Evolutionary conservation across 257 asterid species (phyloP), one percentile per base, ranked within the genome.

Genomic region (Parsonsia alboflavescens): DNA sequence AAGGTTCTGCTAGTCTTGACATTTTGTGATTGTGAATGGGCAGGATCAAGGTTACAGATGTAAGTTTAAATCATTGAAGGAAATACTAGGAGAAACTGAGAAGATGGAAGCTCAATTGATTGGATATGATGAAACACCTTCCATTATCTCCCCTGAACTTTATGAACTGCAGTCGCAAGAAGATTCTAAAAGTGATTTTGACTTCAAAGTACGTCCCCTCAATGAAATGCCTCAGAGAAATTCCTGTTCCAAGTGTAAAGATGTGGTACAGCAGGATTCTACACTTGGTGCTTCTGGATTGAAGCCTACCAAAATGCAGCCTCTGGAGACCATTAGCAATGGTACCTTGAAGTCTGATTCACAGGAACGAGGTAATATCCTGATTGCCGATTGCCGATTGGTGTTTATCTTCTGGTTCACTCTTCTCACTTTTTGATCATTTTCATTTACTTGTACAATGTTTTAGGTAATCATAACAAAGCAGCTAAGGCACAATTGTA

Each of bases 11-110:
- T 22, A 13, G 42, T 65, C 26, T 5, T 65, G 66, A n/a, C 66
- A 36, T 49, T 19, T 73, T 33, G 64, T 44, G 52, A n/a, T 76
- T 74, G 70, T 80, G 73, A 54, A 70, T 75, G 66, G 80, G 80
- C 82, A 95, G 99, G 93, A 78, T 81, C 84, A 81, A 76, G 98
- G 98, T 78, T 85, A 87, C 84, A 85, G 75, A 78, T 74, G 83
- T 56, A 89, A 87, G 85, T 72, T 87, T 61, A 83, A 75, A 75
- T 72, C 96, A 26, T 82, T 95, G 59, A 87, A 84, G 74, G 93
- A 92, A 83, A 90, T 89, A 77, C 84, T 95, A 42, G 78, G 62
- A 70, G 79, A 79, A 62, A 82, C 80, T 71, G 68, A 74, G 71
- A 81, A 75, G 81, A 79, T 50, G 86, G 88, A 88, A 77, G 87